Conservation (phyloP, 805 yeast species). For the Cyberlindnera mississippiensis region DNA sequence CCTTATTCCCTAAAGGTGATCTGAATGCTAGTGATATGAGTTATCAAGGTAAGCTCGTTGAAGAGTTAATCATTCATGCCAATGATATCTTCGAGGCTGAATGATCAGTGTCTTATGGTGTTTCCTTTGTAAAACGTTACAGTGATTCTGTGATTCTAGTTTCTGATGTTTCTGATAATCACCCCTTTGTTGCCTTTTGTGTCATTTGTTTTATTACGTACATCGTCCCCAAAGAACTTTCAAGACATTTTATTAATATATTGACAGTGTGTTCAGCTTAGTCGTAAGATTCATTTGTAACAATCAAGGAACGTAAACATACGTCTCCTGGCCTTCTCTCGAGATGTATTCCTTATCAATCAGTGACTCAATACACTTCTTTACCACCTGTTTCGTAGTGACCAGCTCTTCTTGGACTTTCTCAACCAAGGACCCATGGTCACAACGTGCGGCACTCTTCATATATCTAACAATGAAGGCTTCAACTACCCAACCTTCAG, state of each 20-base stretch:
- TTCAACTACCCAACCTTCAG: slow-evolving; percentile 13
- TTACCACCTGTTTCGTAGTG: slow-evolving; percentile 7
- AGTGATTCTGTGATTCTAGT: no score
- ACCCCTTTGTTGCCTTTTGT: background rate
- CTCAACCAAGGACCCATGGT: slow-evolving; percentile 15
- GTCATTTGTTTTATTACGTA: background rate
- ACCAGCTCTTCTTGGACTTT: slow-evolving; percentile 9
- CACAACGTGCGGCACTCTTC: slow-evolving; percentile 13
- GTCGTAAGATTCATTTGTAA: no score
- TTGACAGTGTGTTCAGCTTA: background rate
- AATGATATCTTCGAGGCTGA: slow-evolving; percentile 75
- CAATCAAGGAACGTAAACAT: slow-evolving; percentile 21
- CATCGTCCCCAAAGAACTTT: no score
- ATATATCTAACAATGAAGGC: slow-evolving; percentile 22
- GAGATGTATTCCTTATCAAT: slow-evolving; percentile 14
- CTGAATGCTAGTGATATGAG: slow-evolving; percentile 70
- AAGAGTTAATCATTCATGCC: slow-evolving; percentile 79
- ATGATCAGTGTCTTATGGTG: no score
- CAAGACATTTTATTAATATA: background rate
- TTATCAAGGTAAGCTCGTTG: slow-evolving; percentile 72
- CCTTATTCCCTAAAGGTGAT: slow-evolving; percentile 64
- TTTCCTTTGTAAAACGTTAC: no score
- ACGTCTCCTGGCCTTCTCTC: slow-evolving; percentile 11
- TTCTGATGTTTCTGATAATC: background rate
- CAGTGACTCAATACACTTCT: slow-evolving; percentile 12